A percentile compares a stretch with the other conserved stretches of the same genome.
Conservation (phyloP, 495 filamentous ascomycete genomes). For the Penicillium salamii region DNA sequence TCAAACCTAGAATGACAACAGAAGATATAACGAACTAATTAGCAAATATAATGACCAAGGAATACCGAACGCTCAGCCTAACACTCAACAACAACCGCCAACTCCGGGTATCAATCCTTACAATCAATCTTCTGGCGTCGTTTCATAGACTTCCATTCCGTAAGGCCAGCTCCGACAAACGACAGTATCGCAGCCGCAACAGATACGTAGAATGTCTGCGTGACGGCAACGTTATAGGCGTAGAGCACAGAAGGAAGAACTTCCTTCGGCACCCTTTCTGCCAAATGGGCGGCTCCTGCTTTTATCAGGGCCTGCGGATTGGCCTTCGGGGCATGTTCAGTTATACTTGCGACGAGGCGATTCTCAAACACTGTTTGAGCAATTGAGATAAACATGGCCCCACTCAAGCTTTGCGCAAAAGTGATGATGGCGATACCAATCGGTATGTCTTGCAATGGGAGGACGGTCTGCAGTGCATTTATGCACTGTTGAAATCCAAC, state of each 20-base stretch:
- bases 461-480: conserved; percentile 67
- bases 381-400: conserved; percentile 71
- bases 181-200: conserved; percentile 58
- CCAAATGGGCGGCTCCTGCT: conserved; percentile 67
- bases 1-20: too few species aligned
- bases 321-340: conserved; percentile 46
- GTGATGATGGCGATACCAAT: conserved; percentile 64
- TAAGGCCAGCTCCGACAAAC: conserved; percentile 54
- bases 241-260: conserved; percentile 53
- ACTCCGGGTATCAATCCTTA: neutral
- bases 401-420: conserved; percentile 71
- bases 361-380: conserved; percentile 78
- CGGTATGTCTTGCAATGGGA: conserved; percentile 60
- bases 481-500: conserved; percentile 65
- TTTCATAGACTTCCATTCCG: conserved; percentile 78
- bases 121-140: neutral
- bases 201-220: conserved; percentile 64
- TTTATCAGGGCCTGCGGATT: conserved; percentile 49
- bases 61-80: neutral
- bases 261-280: conserved; percentile 40
- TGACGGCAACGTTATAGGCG: conserved; percentile 71
- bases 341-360: conserved; percentile 58
- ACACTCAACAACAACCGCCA: neutral
- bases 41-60: neutral
- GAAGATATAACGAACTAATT: neutral